Evolutionary conservation across 495 filamentous ascomycete genomes (phyloP), one percentile per base, ranked within the genome.

Genomic region (Sporormia fimetaria): DNA sequence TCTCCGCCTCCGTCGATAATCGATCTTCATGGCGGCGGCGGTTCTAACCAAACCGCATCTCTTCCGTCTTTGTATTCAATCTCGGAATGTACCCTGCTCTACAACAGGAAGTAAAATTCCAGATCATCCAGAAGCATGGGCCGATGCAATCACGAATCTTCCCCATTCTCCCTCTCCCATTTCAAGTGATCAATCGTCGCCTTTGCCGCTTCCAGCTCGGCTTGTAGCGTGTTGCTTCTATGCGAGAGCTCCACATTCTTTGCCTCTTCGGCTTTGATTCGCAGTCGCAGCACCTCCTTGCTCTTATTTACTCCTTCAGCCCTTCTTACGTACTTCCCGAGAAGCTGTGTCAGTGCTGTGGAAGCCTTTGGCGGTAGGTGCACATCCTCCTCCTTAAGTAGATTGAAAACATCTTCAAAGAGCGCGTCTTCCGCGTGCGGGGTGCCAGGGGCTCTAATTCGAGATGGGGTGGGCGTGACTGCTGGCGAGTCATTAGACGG

Each of bases 181-280:
- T 33, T 37, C 29, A 47, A 35, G n/a, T 48, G 45, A 33, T 47
- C 35, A 23, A 49, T 33, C 17, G 49, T 24, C 28, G 57, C 64
- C 47, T 58, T 66, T 57, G 74, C 67, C 35, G 70, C 49, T 54
- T 70, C 62, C 40, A 66, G 42, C 64, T 76, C 64, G 37, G 56
- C 63, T 56, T 77, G 69, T 28, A 75, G 52, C 6, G 57, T 60
- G 0, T 55, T 58, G 18, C 77, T 59, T n/a, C 61, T 62, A 18
- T 52, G 52, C 56, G 63, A 52, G 33, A 81, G 48, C 45, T 68
- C 68, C 8, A 61, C 60, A 21, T 78, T 74, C 41, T 72, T 67
- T 2, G 63, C 62, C 30, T 86, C 75, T 30, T 78, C 77, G 17
- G 65, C 67, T 54, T 73, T 76, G n/a, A 81, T 44, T 4, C 70